Conservation (phyloP, 371 early-diverging fungal species). For the Chytridiales sp. region DNA sequence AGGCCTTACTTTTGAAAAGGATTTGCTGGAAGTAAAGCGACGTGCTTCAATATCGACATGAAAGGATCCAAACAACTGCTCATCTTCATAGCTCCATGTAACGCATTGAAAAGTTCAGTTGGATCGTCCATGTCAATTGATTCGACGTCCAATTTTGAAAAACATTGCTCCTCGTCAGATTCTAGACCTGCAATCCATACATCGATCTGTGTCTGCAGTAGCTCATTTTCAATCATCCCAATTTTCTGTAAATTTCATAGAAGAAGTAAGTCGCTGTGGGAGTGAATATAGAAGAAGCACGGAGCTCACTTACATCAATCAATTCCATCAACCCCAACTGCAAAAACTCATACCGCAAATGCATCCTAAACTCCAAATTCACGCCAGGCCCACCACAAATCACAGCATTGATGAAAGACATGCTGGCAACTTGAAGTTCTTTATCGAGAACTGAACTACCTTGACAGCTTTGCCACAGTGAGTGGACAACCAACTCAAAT, state of each 20-base stretch:
- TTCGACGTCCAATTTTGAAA: constrained; percentile 24
- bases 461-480: constrained; percentile 44
- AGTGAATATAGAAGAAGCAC: not conserved
- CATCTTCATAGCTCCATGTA: constrained; percentile 21
- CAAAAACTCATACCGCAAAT: constrained; percentile 51
- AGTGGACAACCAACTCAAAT: constrained; percentile 48
- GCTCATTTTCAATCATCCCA: constrained; percentile 44
- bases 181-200: constrained; percentile 47
- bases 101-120: constrained; percentile 28
- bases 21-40: constrained; percentile 28
- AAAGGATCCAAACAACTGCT: constrained; percentile 26
- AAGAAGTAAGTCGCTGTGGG: not conserved
- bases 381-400: constrained; percentile 52
- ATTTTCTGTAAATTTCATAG: constrained; percentile 36
- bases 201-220: constrained; percentile 52
- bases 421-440: constrained; percentile 48
- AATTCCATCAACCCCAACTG: constrained; percentile 44
- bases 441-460: constrained; percentile 41
- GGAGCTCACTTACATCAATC: constrained; percentile 38
- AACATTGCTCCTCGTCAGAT: constrained; percentile 44
- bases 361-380: constrained; percentile 52
- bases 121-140: constrained; percentile 29
- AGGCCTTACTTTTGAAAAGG: constrained; percentile 28
- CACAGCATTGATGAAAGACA: constrained; percentile 55
- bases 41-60: constrained; percentile 22